Base-by-base conservation (phyloP, 2,329 filamentous ascomycete genomes). In the Apiospora kogelbergensis region DNA sequence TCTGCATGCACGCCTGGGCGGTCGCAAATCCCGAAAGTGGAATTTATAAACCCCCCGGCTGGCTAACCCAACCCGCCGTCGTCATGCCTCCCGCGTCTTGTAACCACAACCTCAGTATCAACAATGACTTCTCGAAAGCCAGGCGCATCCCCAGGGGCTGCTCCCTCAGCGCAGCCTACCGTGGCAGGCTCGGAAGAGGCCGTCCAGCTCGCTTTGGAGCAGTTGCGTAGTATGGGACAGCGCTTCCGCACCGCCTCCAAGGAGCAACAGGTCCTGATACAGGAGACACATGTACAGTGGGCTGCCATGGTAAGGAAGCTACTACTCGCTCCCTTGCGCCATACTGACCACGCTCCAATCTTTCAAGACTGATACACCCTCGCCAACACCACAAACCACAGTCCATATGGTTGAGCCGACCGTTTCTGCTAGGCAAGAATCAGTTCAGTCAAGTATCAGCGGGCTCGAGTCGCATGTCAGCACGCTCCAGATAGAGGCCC, bases 261-360 rank as follows among this genome's bases (percentile, higher is more conserved):
- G 13, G 44, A 45, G 30, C 63, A 65, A 17, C 63, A 65, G 41
- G 41, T 30, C 41, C 17, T 45, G 17, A 65, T 65, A 20, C 63
- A 45, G 41, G 63, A 41, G 24, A 65, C 63, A 42, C 63, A 65
- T 42, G 24, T 30, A 15, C 41, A 45, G 2, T 65, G 63, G 63
- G 63, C 63, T 45, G n/a, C 41, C 41, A 65, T 65, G 63, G 63
- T 65, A 45, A 45, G 53, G 24, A 64, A 42, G 24, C 53, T 37
- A 3, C 15, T 2, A 20, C 3, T 37, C 10, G 30, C 30, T 22
- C 20, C 26, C 9, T 7, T 3, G 33, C 7, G 53, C 20, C 53
- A n/a, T 60, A 11, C 53, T 60, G 53, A 60, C 53, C 26, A 37
- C 17, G 17, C 17, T n/a, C 7, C 11, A 20, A 10, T 37, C 30